Evolutionary conservation across 1,284 basidiomycete genomes (phyloP).

Genomic region (Exobasidium cylindrosporum): DNA sequence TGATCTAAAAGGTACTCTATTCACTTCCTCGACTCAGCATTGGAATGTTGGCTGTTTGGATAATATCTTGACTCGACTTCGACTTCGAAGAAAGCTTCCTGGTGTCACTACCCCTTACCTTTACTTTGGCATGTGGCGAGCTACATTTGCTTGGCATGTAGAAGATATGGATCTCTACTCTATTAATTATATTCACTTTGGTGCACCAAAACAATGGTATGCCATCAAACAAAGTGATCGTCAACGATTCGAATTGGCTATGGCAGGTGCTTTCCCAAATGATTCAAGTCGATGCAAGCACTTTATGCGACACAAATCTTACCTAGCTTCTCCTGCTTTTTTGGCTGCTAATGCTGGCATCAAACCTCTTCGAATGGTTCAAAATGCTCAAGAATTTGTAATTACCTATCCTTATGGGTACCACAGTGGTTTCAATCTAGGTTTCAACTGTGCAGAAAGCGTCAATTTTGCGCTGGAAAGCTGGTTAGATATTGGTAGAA

Average conservation of each 20-base stretch:
- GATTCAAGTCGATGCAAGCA: constrained; percentile 72
- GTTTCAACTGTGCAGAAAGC: constrained; percentile 95
- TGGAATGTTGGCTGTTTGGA: constrained; percentile 94
- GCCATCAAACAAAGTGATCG: constrained; percentile 81
- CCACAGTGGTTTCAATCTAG: constrained; percentile 94
- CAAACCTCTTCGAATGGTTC: constrained; percentile 61
- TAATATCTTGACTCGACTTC: constrained; percentile 79
- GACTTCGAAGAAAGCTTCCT: constrained; percentile 68
- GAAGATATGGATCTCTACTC: constrained; percentile 85
- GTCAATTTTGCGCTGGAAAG: constrained; percentile 95
- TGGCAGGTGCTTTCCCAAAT: constrained; percentile 47
- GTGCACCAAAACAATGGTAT: constrained; percentile 95
- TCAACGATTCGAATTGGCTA: constrained; percentile 54
- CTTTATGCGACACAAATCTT: constrained; percentile 95
- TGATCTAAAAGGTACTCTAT: constrained; percentile 84
- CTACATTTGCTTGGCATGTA: constrained; percentile 96
- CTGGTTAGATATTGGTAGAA: constrained; percentile 80
- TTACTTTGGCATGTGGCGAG: constrained; percentile 99
- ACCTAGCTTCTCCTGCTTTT: constrained; percentile 81
- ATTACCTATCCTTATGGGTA: constrained; percentile 90
- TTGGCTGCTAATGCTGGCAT: constrained; percentile 73
- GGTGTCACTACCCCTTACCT: constrained; percentile 97
- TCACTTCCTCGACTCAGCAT: constrained; percentile 71
- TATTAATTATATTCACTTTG: constrained; percentile 99
- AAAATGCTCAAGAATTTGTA: constrained; percentile 88